Base-by-base conservation (phyloP, 2,329 filamentous ascomycete species). In the Graphiopsis chlorocephala region DNA sequence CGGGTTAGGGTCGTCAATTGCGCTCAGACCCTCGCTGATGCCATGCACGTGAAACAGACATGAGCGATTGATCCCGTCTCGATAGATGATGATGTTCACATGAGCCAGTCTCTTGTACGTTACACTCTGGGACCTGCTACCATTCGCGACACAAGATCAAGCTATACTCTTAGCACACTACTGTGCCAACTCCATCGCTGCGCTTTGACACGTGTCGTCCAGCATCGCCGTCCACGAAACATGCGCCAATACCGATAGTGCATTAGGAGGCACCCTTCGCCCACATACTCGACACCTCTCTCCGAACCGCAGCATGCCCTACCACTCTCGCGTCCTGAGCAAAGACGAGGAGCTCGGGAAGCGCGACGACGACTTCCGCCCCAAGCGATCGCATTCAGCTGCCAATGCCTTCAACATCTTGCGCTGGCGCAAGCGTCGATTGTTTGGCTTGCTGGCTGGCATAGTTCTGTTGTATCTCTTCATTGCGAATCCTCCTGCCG, bases 271-370 rank as follows among this genome's bases (percentile, higher is more conserved):
- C 50, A 64, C 20, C 53, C 47, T 64, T 20, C 63, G 67, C 35
- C 63, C 65, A 56, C 57, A 31, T 28, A 28, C 29, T 38, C 62
- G 17, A 20, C 23, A 31, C 23, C 12, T 12, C 35, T 14, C 31
- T 31, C 15, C 58, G 45, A 42, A 65, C 28, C 60, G 63, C 65
- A 68, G 62, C 45, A 67, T 68, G 65, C 64, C 57, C 47, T 50
- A 48, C 33, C 56, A 55, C 47, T 38, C 65, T 14, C 61, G 66
- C 58, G 62, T 65, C 61, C 66, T 64, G 61, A 65, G 62, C 65
- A 81, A 78, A 65, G 86, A 89, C 72, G 85, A 87, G 77, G 86
- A 88, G 80, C 80, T 87, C 65, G 86, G 85, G 64, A 89, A 88
- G 77, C 86, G 85, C 73, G 83, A 89, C 75, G 87, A 89, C 74